Base-by-base conservation (phyloP, 257 asterid genomes). In the Solanum piurae region DNA sequence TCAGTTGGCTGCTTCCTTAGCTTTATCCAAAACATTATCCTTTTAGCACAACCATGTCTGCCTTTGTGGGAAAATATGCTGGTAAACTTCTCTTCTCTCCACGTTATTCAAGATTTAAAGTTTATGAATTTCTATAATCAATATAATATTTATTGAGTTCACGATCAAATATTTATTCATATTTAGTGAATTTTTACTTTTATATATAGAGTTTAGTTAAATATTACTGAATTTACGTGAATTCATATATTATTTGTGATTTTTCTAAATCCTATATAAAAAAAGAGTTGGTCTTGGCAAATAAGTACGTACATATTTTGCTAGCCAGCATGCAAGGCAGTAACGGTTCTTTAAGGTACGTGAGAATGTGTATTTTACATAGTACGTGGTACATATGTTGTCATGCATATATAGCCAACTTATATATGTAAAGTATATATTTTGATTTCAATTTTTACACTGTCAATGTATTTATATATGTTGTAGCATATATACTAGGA, bases 11-110 rank as follows among this genome's bases (percentile, higher is more conserved):
- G 5, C 80, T 20, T 84, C 25, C 79, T 33, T 33, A 71, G 31
- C 83, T 74, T 74, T 84, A 38, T 4, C 84, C 66, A 31, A 33
- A 12, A 16, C 86, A 74, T 58, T 21, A 89, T 87, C 91, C 89
- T 88, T 77, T 77, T n/a, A 12, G 31, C 83, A 64, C 72, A 64
- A 40, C 89, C 92, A 96, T 96, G 98, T 96, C 98, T 75, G 98
- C 98, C 92, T 95, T 94, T 85, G 92, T 95, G 12, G 98, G 98
- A 44, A 96, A 96, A 86, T 95, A 94, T 82, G 95, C 98, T 64
- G 98, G 98, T 94, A 90, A 90, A 89, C 46, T 76, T 74, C 84
- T 64, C 13, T 12, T 40, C 33, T 18, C 34, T 23, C 62, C 5
- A 5, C 60, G 21, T 55, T 58, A 7, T 20, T 58, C 11, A 58